A percentile compares a stretch with the other conserved stretches of the same genome.
phyloP scores from a whole-genome alignment of 805 yeast genomes.

The Candida dajiaensis region DNA sequence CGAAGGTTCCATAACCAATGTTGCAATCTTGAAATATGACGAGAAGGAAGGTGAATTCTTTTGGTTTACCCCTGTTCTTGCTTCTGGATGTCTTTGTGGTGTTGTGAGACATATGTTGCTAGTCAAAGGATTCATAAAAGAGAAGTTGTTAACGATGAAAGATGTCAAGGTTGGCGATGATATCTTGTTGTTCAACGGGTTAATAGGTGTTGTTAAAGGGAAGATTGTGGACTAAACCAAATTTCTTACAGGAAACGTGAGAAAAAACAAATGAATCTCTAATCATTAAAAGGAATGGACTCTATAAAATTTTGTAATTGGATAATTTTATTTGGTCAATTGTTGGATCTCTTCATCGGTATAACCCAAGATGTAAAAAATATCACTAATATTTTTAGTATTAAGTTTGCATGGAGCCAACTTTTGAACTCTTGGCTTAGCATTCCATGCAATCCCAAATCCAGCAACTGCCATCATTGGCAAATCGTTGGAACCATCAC shows the following conservation, averaged over 20 bases:
- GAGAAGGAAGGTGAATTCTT: slow-evolving; percentile 26
- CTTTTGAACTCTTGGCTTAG: slow-evolving; percentile 85
- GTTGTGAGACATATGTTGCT: slow-evolving; percentile 65
- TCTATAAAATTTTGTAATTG: not conserved
- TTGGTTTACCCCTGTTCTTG: slow-evolving; percentile 81
- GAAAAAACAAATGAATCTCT: not conserved
- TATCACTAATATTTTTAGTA: slow-evolving; percentile 64
- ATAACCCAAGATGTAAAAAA: slow-evolving; percentile 77
- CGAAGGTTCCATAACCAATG: slow-evolving; percentile 81
- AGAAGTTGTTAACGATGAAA: slow-evolving; percentile 40
- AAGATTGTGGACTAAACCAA: slow-evolving; percentile 25
- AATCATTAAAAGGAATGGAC: not conserved
- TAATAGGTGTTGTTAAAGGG: slow-evolving; percentile 73
- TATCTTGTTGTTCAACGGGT: slow-evolving; percentile 72
- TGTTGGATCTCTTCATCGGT: slow-evolving; percentile 44
- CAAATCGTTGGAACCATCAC: slow-evolving; percentile 96
- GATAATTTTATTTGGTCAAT: slow-evolving; percentile 1
- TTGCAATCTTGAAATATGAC: slow-evolving; percentile 46
- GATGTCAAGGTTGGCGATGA: slow-evolving; percentile 61
- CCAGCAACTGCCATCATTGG: slow-evolving; percentile 91
- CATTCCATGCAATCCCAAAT: slow-evolving; percentile 95
- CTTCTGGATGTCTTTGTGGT: slow-evolving; percentile 82
- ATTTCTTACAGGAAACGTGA: not conserved
- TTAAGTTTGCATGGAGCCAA: slow-evolving; percentile 81
- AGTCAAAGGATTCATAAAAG: slow-evolving; percentile 44